Evolutionary conservation across 2,329 filamentous ascomycete genomes (phyloP), one percentile per base, ranked within the genome.

Genomic region (Phoma sp.): DNA sequence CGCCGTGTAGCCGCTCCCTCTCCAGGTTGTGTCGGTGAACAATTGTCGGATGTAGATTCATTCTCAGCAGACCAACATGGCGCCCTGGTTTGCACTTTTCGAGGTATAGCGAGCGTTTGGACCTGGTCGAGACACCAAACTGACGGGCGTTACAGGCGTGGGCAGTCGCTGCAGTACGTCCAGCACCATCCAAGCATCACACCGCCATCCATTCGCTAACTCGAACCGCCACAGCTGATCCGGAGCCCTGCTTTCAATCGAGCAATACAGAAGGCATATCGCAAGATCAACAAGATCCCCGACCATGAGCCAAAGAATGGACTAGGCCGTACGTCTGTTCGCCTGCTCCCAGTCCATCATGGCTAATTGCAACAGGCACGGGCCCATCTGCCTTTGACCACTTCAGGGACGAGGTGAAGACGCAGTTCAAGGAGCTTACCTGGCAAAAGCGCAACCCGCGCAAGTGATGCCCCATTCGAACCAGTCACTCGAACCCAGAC

Each of bases 181-280:
- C 18, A 50, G 15, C 34, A 25, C 26, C 29, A 11, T 18, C 9
- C 12, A 7, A 2, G 28, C n/a, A 21, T 21, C 15, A 32, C n/a
- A 6, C 36, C 11, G 17, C n/a, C 17, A 26, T 38, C 46, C 29
- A 52, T 50, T 12, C n/a, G 36, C 54, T 40, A 51, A 54, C 39
- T 43, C 33, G 7, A 4, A 14, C 7, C 11, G 4, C 1, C 29
- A 37, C 49, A 83, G 76, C 79, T 86, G 48, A 77, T 86, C 34
- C 72, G 74, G 47, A 84, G 81, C 47, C 81, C 81, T 2, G 68
- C 76, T 29, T 86, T 86, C 74, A 84, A 86, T 62, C 77, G 79
- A 47, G 76, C 65, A 21, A 81, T 86, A 15, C 77, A 80, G 20
- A 77, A 77, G 50, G 76, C 82, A 11, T 82, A 84, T 42, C 76